phyloP scores from a whole-genome alignment of 2,329 filamentous ascomycete species.

The Botrytis porri region DNA sequence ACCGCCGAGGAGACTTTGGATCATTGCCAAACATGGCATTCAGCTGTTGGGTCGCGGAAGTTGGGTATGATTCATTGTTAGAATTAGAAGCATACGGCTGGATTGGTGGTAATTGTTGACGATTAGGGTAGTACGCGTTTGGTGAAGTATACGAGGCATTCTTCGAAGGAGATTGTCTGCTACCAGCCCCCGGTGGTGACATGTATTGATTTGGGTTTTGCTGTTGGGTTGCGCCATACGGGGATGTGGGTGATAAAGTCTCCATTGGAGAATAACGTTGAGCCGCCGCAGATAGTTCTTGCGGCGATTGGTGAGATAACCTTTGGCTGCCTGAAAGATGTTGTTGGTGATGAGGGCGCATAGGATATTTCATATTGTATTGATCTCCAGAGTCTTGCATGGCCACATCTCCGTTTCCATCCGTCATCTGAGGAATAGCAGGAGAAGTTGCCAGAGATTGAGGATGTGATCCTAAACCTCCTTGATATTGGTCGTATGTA shows the following conservation, averaged over 20 bases:
- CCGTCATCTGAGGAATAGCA: conserved; percentile 58
- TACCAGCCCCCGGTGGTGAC: conserved; percentile 45
- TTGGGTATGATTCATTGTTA: conserved; percentile 68
- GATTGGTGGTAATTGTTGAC: conserved; percentile 72
- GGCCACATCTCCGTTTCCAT: conserved; percentile 70
- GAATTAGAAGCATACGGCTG: conserved; percentile 63
- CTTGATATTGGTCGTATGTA: conserved; percentile 67
- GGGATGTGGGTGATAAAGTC: conserved; percentile 73
- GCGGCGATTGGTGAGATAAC: conserved; percentile 66
- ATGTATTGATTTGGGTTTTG: conserved; percentile 44
- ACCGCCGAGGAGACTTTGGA: conserved; percentile 56
- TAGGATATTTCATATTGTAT: conserved; percentile 79
- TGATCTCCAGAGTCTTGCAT: conserved; percentile 88
- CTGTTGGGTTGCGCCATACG: conserved; percentile 66
- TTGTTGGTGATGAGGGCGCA: conserved; percentile 74
- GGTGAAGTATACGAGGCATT: conserved; percentile 57
- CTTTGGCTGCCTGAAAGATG: conserved; percentile 54
- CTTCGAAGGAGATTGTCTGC: conserved; percentile 77
- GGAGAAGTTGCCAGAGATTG: conserved; percentile 58
- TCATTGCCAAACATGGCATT: conserved; percentile 62
- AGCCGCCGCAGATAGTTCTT: conserved; percentile 76
- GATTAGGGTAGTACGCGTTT: conserved; percentile 54
- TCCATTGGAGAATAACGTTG: conserved; percentile 98
- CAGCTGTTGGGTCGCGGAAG: conserved; percentile 66
- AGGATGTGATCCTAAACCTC: conserved; percentile 42